Base-by-base conservation (phyloP, 2,329 filamentous ascomycete genomes). In the Aspergillus hiratsukae region DNA sequence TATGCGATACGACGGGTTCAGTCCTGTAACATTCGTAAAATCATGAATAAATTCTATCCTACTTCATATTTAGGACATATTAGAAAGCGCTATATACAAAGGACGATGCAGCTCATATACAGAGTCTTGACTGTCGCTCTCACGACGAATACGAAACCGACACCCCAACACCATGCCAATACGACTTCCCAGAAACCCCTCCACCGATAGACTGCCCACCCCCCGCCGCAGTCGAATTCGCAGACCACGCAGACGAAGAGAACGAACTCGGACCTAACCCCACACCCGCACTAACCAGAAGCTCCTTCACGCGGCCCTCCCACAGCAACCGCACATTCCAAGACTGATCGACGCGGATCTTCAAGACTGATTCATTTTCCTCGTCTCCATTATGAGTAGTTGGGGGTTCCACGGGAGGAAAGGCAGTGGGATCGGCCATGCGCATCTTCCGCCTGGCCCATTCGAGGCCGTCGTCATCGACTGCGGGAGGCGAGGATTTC, bases 231-330 rank as follows among this genome's bases (percentile, higher is more conserved):
- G 61, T 59, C 25, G 65, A 61, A 19, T 67, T 61, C 27, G 58
- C 59, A 23, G 61, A 62, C 49, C 67, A 65, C 10, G 66, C 63
- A 23, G 68, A 63, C 40, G 64, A 55, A 5, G 72, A 70, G 51
- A 72, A 73, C 29, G 72, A 71, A 21, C 70, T 69, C 10, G 76
- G 80, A 69, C 96, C 91, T 54, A 99, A 85, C 51, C 86, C 90
- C 56, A 91, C 90, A 9, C 94, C 94, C 45, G 96, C 81, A 65
- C 91, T 96, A 71, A 97, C 95, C 56, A 99, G 81, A 57, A 99
- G 78, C 63, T 96, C 93, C 77, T 97, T 96, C 58, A 95, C 84
- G 54, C 91, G 83, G 2, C 93, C 92, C 72, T 97, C 93, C 93
- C 94, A 99, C 23, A 97, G 76, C 51, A 97, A 72, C 0, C 91